Evolutionary conservation across 1,284 basidiomycete species (phyloP).

Genomic region (Sporisorium scitamineum): DNA sequence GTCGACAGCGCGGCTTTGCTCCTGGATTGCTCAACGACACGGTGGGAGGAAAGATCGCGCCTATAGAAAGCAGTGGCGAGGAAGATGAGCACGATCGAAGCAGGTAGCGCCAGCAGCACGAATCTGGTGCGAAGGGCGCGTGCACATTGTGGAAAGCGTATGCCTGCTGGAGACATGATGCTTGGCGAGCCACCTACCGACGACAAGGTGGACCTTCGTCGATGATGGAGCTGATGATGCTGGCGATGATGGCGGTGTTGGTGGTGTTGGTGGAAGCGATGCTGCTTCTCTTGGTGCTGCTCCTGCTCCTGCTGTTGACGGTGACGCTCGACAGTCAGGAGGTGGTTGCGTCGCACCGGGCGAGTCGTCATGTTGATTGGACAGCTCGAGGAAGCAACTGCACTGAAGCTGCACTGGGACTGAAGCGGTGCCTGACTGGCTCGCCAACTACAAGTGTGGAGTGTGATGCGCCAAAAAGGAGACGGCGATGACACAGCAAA

Average conservation of each 20-base stretch:
- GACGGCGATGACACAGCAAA: too few species aligned
- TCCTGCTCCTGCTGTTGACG: not conserved
- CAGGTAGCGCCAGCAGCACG: conserved; percentile 21
- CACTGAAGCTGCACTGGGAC: too few species aligned
- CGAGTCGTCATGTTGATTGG: not conserved
- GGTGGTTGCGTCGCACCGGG: not conserved
- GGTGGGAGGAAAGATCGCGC: conserved; percentile 2
- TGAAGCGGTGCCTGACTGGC: too few species aligned
- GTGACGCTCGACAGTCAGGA: not conserved
- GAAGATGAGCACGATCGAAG: conserved; percentile 19
- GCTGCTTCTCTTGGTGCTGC: not conserved
- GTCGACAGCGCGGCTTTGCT: not conserved
- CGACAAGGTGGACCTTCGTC: not conserved
- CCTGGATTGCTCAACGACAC: not conserved
- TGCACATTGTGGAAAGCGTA: not conserved
- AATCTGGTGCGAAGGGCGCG: conserved; percentile 15
- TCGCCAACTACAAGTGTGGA: too few species aligned
- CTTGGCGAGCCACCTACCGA: not conserved
- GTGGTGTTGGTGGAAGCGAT: not conserved
- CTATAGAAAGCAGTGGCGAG: conserved; percentile 12
- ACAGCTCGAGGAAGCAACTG: not conserved
- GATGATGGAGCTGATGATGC: not conserved
- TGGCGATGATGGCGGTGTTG: not conserved
- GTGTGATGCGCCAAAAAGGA: too few species aligned
- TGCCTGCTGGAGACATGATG: not conserved